Base-by-base conservation (phyloP, 2,329 filamentous ascomycete genomes). In the Microcyclospora tardicrescens region DNA sequence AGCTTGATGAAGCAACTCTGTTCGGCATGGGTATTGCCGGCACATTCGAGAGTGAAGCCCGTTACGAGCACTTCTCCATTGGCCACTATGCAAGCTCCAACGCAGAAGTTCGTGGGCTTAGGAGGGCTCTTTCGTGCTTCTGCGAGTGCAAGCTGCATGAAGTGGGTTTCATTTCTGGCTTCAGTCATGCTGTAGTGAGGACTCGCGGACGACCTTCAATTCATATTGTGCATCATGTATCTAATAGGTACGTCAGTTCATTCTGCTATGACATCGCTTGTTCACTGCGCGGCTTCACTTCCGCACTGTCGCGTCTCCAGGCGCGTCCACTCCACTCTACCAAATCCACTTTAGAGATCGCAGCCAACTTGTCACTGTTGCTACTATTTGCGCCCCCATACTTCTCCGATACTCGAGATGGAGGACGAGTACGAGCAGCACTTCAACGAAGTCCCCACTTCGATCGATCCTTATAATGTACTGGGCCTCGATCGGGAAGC, bases 11-110 rank as follows among this genome's bases (percentile, higher is more conserved):
- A 72, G 55, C 85, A 93, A 60, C 81, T 89, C 64, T 98, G 86
- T 58, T 98, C 91, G 3, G 91, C 91, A 56, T 98, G 91, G 0
- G 91, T 96, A 64, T 98, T 98, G 32, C 89, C 91, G 0, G 77
- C 71, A 3, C 87, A 75, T 61, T 98, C 89, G 42, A 95, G 72
- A 0, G 91, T 95, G 64, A 89, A 96, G 39, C 91, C 89, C 2
- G 84, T 83, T 1, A 82, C 75, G 19, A 93, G 68, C 77, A 69
- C 14, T 91, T 71, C 34, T 1, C 48, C 49, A 8, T 52, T 50
- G 1, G 50, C 48, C 9, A 59, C 45, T 30, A 96, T 70, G n/a
- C 94, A 61, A n/a, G 91, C 91, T 32, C 91, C 91, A 15, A 98
- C 87, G 43, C 89, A 77, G 66, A 86, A 98, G 61, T 96, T 96